A percentile compares a stretch with the other conserved stretches of the same genome.
Conservation (phyloP, 164 flowering plant species). For the Paratinospora sagittata region DNA sequence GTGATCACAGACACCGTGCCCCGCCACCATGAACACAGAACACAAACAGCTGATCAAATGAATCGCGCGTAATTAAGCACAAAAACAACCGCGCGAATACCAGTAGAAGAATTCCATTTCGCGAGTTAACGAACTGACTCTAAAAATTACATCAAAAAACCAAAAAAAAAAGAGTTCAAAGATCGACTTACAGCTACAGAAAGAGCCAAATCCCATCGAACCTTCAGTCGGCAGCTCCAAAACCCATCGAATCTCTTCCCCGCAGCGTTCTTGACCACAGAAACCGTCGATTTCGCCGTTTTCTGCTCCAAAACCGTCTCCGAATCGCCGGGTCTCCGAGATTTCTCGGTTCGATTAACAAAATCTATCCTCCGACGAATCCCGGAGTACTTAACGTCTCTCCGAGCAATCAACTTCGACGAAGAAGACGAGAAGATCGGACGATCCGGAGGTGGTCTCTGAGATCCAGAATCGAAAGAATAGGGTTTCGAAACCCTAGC, state of each 20-base stretch:
- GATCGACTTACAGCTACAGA: constrained; percentile 25
- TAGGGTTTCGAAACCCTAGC: constrained; percentile 13
- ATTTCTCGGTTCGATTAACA: constrained; percentile 18
- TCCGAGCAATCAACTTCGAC: constrained; percentile 14
- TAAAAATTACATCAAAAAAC: too few species aligned
- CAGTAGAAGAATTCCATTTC: too few species aligned
- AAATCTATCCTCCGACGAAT: constrained; percentile 25
- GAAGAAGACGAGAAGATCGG: constrained; percentile 24
- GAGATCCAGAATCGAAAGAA: constrained; percentile 15
- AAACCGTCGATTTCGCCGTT: constrained; percentile 3
- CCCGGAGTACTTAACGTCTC: constrained; percentile 26
- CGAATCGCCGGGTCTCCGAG: constrained; percentile 13
- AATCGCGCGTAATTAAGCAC: too few species aligned
- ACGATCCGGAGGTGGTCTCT: constrained; percentile 15
- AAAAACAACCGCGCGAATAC: too few species aligned
- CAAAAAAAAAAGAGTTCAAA: neutral
- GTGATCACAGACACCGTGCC: too few species aligned
- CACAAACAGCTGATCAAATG: too few species aligned
- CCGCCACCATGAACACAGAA: too few species aligned
- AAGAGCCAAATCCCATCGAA: constrained; percentile 40
- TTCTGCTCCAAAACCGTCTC: neutral
- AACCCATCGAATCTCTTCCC: constrained; percentile 3
- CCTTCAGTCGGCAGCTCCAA: constrained; percentile 10
- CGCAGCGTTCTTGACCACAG: constrained; percentile 8
- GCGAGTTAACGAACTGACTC: neutral